Base-by-base conservation (phyloP, 495 filamentous ascomycete species). In the Astrocystis sublimbata region DNA sequence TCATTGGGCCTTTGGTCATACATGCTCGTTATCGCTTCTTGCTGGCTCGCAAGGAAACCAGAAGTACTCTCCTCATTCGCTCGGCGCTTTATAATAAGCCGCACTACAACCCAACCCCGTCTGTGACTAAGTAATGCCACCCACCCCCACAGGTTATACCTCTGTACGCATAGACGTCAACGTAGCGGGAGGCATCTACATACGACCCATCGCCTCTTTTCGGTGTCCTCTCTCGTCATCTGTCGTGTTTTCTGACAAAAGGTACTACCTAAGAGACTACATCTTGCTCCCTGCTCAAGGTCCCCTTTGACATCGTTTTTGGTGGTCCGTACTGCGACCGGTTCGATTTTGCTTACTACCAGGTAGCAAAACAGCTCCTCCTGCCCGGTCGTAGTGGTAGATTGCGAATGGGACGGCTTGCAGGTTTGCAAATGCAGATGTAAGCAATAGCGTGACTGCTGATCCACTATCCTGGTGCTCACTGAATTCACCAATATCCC, bases 1-100 rank as follows among this genome's bases (percentile, higher is more conserved):
- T 54, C 36, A 54, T 54, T 38, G 26, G 51, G 33, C 12, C 17
- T 31, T 40, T 7, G n/a, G 6, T 21, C 21, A 26, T 24, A 7
- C 30, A n/a, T n/a, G n/a, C n/a, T n/a, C n/a, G n/a, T n/a, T n/a
- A n/a, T n/a, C n/a, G n/a, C n/a, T n/a, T 2, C 19, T 54, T 10
- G 10, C 33, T 17, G 33, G 12, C 13, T 33, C 10, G n/a, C 9
- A 23, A 54, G 15, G 8, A 23, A 21, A 42, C n/a, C 19, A 28
- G 15, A 46, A n/a, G n/a, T 21, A 15, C 17, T 23, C 30, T 12
- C n/a, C 55, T 47, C 41, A 58, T 58, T 58, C 23, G 55, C 42
- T 36, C 55, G 55, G 55, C 30, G 41, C 41, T 58, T 58, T 47
- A 33, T 35, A 46, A 58, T 26, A 31, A 47, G 40, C 55, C 54